A percentile compares a stretch with the other conserved stretches of the same genome.
These are phyloP conservation scores for Aureobasidium sp. DNA, from an alignment of 2,329 filamentous ascomycete genomes.

Conservation along the genomic window DNA sequence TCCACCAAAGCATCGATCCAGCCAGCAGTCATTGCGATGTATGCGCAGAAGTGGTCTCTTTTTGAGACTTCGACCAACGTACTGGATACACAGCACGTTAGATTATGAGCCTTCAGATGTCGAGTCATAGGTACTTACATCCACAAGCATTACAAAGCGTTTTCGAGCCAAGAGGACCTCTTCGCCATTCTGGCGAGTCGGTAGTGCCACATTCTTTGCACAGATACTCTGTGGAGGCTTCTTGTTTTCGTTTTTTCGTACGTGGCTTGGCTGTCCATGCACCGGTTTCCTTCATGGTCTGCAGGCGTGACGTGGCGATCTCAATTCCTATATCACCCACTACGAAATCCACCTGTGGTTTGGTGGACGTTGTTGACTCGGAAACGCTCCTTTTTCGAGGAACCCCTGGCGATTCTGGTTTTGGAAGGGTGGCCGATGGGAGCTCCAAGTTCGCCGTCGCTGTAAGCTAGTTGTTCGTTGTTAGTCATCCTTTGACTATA, in stretches of 20 bases:
- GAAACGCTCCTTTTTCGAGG: background rate
- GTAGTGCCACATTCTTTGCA: slow-evolving; percentile 5
- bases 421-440: background rate
- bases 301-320: background rate
- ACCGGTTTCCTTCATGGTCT: background rate
- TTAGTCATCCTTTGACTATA: background rate
- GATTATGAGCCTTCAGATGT: background rate
- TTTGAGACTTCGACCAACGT: slow-evolving; percentile 2
- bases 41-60: background rate
- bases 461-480: background rate
- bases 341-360: background rate
- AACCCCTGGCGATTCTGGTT: background rate
- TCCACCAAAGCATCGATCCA: background rate
- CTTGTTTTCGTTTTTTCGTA: background rate
- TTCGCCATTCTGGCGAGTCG: slow-evolving; percentile 4
- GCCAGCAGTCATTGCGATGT: background rate
- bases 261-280: background rate
- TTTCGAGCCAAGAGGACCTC: background rate
- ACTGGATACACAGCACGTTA: background rate
- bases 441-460: background rate
- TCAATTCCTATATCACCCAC: background rate
- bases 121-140: background rate
- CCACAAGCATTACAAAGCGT: slow-evolving; percentile 6
- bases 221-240: background rate
- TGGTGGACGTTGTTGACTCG: background rate